Evolutionary conservation across 768 basidiomycete genomes (phyloP).

Genomic region (Psilocybe tampanensis): DNA sequence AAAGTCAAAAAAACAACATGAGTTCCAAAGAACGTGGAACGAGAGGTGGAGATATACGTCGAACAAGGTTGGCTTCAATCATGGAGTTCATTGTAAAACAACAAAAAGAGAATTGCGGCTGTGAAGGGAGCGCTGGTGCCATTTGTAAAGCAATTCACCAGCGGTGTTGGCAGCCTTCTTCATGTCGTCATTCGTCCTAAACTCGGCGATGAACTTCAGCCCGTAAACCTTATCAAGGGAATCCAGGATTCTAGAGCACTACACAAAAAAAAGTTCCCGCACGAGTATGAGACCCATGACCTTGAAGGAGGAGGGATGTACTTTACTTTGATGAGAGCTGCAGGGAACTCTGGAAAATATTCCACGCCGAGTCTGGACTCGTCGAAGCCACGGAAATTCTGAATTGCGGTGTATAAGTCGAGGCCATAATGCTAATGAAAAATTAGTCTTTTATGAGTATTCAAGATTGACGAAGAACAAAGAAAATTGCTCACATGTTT

Average conservation of each 20-base stretch:
- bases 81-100: too few species aligned
- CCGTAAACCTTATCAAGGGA: background rate
- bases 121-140: background rate
- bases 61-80: too few species aligned
- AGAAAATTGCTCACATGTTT: background rate
- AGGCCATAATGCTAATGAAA: background rate
- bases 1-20: too few species aligned
- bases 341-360: constrained; percentile 1
- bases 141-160: background rate
- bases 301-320: background rate
- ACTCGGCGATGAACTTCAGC: background rate
- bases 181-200: background rate
- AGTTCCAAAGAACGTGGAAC: too few species aligned
- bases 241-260: background rate
- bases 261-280: background rate
- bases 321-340: background rate
- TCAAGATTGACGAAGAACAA: background rate
- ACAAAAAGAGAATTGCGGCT: too few species aligned
- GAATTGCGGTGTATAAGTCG: background rate
- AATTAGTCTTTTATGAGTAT: background rate
- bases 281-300: background rate
- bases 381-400: background rate
- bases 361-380: background rate
- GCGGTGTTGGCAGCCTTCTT: background rate
- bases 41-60: too few species aligned